A percentile compares a stretch with the other conserved stretches of the same genome.
Conservation (phyloP, 495 filamentous ascomycete species). For the Umbilicaria muhlenbergii region DNA sequence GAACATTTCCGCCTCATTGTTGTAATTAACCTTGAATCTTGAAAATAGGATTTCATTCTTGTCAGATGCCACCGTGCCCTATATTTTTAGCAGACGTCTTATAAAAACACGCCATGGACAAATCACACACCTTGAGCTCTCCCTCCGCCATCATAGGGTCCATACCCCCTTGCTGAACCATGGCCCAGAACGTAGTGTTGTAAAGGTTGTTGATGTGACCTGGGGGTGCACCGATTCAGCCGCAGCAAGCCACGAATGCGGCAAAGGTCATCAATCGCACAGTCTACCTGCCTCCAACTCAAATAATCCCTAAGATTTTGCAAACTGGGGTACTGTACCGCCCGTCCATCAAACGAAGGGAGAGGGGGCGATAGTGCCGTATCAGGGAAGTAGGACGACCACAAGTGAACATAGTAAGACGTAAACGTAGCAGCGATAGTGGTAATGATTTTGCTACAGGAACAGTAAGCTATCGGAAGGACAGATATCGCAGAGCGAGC, state of each 20-base stretch:
- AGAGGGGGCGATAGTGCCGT: conserved; percentile 53
- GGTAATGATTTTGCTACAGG: conserved; percentile 63
- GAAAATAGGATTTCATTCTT: conserved; percentile 96
- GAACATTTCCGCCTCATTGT: conserved; percentile 82
- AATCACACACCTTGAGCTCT: conserved; percentile 43
- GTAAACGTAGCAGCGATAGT: conserved; percentile 89
- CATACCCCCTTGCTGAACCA: conserved; percentile 65
- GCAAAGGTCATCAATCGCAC: conserved; percentile 31
- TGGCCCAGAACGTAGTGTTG: conserved; percentile 90
- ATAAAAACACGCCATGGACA: not conserved
- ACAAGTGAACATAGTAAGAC: conserved; percentile 72
- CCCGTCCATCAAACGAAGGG: conserved; percentile 83
- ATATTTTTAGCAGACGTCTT: not conserved
- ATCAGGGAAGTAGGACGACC: conserved; percentile 58
- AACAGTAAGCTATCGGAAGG: not conserved
- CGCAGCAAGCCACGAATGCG: not conserved
- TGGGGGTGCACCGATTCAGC: conserved; percentile 13
- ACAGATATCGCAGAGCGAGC: too few relatives aligned
- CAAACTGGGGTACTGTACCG: conserved; percentile 69
- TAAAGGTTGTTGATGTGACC: conserved; percentile 97
- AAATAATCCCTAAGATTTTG: conserved; percentile 82
- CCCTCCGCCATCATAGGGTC: conserved; percentile 62
- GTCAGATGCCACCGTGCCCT: conserved; percentile 71
- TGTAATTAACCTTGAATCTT: conserved; percentile 86
- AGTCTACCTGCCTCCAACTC: conserved; percentile 94